Evolutionary conservation across 1,139 yeast species (phyloP).

Genomic region (Kazachstania sp.): DNA sequence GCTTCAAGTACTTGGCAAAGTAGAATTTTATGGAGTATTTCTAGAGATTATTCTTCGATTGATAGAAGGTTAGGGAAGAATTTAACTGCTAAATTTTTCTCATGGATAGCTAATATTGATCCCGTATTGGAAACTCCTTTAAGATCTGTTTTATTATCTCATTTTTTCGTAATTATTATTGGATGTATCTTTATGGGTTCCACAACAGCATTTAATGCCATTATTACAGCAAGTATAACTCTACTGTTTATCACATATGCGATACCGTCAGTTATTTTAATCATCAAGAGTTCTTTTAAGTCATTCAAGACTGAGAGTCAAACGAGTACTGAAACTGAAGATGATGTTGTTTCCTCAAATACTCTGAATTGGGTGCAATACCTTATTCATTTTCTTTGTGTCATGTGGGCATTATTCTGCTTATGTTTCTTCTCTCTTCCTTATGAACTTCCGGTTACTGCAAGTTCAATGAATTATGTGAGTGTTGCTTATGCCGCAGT

Average conservation of each 20-base stretch:
- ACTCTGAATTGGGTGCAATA: slow-evolving; percentile 28
- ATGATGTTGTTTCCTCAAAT: not conserved
- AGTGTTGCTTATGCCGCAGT: not conserved
- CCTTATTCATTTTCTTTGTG: slow-evolving; percentile 36
- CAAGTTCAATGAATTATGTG: slow-evolving; percentile 3
- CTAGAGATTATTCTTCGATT: slow-evolving; percentile 36
- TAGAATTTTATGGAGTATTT: slow-evolving; percentile 45
- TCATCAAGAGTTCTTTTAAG: slow-evolving; percentile 29
- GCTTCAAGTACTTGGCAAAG: slow-evolving; percentile 48
- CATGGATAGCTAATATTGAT: slow-evolving; percentile 24
- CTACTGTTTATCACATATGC: slow-evolving; percentile 32
- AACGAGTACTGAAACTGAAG: not conserved
- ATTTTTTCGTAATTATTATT: slow-evolving; percentile 28
- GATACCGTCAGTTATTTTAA: slow-evolving; percentile 23
- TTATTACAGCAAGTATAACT: slow-evolving; percentile 34
- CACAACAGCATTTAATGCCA: slow-evolving; percentile 34
- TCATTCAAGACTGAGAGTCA: not conserved
- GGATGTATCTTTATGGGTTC: slow-evolving; percentile 35
- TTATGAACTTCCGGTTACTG: slow-evolving; percentile 36
- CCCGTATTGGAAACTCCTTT: slow-evolving; percentile 29
- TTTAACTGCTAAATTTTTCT: slow-evolving; percentile 21
- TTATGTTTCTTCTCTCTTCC: slow-evolving; percentile 40
- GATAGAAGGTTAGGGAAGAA: slow-evolving; percentile 3
- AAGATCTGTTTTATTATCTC: slow-evolving; percentile 31
- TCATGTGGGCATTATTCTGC: slow-evolving; percentile 38